These are phyloP conservation scores for Plectranthus barbatus DNA, from an alignment of 257 asterid genomes.

Conservation along the genomic window DNA sequence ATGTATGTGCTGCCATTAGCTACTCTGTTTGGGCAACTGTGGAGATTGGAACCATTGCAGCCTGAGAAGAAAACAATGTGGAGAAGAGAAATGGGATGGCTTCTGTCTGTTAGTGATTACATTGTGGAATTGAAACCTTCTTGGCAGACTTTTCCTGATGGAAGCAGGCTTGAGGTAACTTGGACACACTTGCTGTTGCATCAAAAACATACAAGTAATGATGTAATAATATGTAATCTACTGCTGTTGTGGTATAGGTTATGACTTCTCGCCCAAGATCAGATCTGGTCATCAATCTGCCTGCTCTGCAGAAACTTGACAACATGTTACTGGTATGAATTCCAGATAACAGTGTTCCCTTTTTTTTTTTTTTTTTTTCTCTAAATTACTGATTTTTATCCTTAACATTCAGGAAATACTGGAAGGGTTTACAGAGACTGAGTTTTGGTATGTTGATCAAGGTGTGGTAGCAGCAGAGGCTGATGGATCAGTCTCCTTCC, in stretches of 20 bases:
- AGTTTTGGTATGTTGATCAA: conserved; percentile 61
- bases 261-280: conserved; percentile 68
- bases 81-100: conserved; percentile 80
- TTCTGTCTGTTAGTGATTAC: conserved; percentile 63
- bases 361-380: background rate
- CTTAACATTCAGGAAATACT: conserved; percentile 54
- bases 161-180: conserved; percentile 72
- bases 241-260: conserved; percentile 34
- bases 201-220: background rate
- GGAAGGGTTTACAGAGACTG: conserved; percentile 57
- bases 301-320: conserved; percentile 89
- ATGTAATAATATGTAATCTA: background rate
- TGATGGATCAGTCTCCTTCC: conserved; percentile 55
- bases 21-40: conserved; percentile 77
- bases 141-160: conserved; percentile 74
- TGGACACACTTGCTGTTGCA: no score
- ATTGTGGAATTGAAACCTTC: conserved; percentile 72
- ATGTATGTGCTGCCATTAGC: no score
- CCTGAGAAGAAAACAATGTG: conserved; percentile 66
- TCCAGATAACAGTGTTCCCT: conserved; percentile 26
- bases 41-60: conserved; percentile 86
- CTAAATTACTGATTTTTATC: background rate
- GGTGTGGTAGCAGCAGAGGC: conserved; percentile 46
- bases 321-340: conserved; percentile 71
- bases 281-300: conserved; percentile 69